phyloP scores from a whole-genome alignment of 495 filamentous ascomycete genomes.

The Thermochaetoides thermophila region DNA sequence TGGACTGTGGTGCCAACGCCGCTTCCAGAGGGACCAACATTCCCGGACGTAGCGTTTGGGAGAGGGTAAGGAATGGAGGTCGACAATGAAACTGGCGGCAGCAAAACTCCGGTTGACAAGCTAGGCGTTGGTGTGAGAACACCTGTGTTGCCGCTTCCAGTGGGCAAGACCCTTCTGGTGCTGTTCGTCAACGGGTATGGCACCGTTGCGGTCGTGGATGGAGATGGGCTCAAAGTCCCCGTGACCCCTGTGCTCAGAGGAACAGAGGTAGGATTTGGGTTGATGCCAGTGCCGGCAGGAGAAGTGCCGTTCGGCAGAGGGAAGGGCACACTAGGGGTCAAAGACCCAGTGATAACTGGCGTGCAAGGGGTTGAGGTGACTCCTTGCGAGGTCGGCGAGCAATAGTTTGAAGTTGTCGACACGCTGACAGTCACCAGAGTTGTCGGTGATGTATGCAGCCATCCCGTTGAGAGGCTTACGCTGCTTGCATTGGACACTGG shows the following conservation, averaged over 20 bases:
- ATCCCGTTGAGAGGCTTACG: background rate
- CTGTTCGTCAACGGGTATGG: conserved; percentile 7
- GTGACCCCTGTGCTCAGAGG: conserved; percentile 1
- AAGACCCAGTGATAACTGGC: too few species aligned
- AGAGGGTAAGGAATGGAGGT: conserved; percentile 9
- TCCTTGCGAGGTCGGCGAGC: too few species aligned
- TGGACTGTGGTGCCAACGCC: background rate
- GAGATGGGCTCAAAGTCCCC: background rate
- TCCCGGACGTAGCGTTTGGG: conserved; percentile 4
- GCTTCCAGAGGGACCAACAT: background rate
- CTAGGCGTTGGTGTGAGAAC: background rate
- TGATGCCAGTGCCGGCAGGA: too few species aligned
- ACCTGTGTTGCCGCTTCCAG: background rate
- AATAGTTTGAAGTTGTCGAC: too few species aligned
- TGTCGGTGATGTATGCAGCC: too few species aligned
- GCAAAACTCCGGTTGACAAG: conserved; percentile 1
- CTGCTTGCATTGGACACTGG: conserved; percentile 15
- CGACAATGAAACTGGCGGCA: background rate
- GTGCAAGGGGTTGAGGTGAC: too few species aligned
- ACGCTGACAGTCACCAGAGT: too few species aligned
- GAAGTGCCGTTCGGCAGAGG: too few species aligned
- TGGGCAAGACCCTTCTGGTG: conserved; percentile 1
- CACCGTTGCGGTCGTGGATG: background rate
- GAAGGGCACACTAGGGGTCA: too few species aligned
- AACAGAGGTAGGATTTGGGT: too few species aligned